Percentiles rank a stretch among this genome's conserved stretches.
These are phyloP conservation scores for Orbilia blumenaviensis DNA, from an alignment of 2,329 filamentous ascomycete genomes.

Conservation along the genomic window DNA sequence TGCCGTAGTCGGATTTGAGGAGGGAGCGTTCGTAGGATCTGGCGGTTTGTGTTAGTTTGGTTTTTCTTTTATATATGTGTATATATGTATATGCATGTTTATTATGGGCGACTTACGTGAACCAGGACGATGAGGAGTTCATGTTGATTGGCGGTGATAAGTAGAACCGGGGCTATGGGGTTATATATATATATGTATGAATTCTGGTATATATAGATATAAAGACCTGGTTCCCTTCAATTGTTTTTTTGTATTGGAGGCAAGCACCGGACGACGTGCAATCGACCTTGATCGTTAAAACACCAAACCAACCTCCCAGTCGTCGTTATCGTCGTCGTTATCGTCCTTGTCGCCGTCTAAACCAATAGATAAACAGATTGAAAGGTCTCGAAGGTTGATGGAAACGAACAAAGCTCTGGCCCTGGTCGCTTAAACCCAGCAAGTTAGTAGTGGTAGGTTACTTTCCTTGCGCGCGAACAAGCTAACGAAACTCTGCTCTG, in stretches of 20 bases:
- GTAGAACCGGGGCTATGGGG: no score
- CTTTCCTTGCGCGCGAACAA: no score
- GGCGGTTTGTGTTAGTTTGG: neutral
- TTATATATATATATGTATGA: neutral
- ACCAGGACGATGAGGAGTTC: constrained; percentile 87
- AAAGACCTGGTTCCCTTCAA: no score
- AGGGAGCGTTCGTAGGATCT: constrained; percentile 81
- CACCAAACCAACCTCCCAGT: neutral
- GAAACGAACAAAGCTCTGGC: neutral
- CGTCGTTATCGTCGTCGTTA: neutral
- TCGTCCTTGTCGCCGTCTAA: neutral
- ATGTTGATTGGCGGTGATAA: constrained; percentile 39
- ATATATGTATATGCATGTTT: neutral
- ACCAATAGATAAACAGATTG: no score
- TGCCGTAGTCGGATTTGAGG: constrained; percentile 82
- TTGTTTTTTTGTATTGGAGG: no score
- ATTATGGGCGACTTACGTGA: constrained; percentile 69
- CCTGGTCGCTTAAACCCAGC: neutral
- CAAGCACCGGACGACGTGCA: no score
- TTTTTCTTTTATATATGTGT: no score
- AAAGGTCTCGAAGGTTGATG: neutral
- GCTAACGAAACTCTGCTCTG: no score
- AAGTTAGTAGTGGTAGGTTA: no score
- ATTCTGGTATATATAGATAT: neutral
- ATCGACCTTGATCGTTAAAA: no score